Conservation (phyloP, 2,329 filamentous ascomycete species). For the Xylariaceae sp. region DNA sequence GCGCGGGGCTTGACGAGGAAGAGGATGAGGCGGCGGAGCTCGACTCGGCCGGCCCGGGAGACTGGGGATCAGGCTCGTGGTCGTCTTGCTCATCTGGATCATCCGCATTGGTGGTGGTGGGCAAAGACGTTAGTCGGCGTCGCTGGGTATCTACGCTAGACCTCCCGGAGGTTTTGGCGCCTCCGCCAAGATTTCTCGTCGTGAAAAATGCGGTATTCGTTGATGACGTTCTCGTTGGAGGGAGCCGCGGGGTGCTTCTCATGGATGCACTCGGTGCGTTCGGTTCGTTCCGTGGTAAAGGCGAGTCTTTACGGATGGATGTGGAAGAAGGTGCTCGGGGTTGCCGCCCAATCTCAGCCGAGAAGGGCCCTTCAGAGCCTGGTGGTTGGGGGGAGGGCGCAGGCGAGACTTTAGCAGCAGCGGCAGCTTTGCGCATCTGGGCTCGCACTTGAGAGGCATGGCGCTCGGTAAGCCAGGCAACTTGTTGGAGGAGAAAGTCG, state of each 20-base stretch:
- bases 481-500: slow-evolving; percentile 89
- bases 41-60: slow-evolving; percentile 52
- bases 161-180: slow-evolving; percentile 41
- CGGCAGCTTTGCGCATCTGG: slow-evolving; percentile 81
- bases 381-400: slow-evolving; percentile 64
- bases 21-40: slow-evolving; percentile 43
- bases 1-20: slow-evolving; percentile 56
- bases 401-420: slow-evolving; percentile 61
- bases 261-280: slow-evolving; percentile 52
- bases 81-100: slow-evolving; percentile 43
- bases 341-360: slow-evolving; percentile 56
- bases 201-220: slow-evolving; percentile 51
- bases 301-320: slow-evolving; percentile 65
- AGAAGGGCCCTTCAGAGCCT: slow-evolving; percentile 51
- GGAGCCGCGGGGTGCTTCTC: slow-evolving; percentile 52
- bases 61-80: slow-evolving; percentile 48
- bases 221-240: slow-evolving; percentile 56
- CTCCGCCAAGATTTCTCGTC: slow-evolving; percentile 46
- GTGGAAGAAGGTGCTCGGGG: slow-evolving; percentile 59
- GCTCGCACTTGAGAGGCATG: slow-evolving; percentile 89
- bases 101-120: slow-evolving; percentile 45
- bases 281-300: slow-evolving; percentile 56
- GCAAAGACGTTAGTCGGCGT: slow-evolving; percentile 54
- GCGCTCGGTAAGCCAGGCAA: slow-evolving; percentile 90
- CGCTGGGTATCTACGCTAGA: slow-evolving; percentile 44